Evolutionary conservation across 2,329 filamentous ascomycete genomes (phyloP).

Genomic region (Biscogniauxia mediterranea): DNA sequence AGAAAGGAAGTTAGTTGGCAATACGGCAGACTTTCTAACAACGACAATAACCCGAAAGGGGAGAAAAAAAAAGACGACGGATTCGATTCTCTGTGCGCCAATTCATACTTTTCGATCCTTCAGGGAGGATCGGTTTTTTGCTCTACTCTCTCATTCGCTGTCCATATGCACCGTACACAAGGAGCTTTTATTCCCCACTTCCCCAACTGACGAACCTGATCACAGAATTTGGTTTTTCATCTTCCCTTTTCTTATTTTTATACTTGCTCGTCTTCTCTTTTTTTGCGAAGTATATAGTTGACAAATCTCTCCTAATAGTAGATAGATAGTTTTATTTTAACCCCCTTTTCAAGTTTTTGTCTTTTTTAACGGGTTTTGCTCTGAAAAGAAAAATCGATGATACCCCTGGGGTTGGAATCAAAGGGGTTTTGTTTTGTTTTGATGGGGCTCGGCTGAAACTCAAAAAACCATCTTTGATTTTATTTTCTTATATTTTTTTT

Average conservation of each 20-base stretch:
- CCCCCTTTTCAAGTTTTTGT: neutral
- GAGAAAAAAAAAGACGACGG: neutral
- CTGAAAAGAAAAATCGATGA: neutral
- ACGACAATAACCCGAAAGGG: neutral
- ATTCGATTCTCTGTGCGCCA: neutral
- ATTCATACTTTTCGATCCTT: neutral
- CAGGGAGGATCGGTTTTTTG: neutral
- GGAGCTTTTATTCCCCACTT: no score
- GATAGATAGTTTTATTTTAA: neutral
- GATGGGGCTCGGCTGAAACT: neutral
- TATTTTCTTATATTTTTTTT: neutral
- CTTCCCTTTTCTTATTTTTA: neutral
- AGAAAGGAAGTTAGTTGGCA: neutral
- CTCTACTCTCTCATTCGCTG: neutral
- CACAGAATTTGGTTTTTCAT: neutral
- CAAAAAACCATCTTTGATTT: neutral
- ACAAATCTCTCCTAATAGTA: neutral
- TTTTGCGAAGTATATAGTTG: neutral
- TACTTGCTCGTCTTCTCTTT: neutral
- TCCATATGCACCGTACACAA: neutral
- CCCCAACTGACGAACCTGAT: no score
- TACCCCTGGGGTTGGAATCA: neutral
- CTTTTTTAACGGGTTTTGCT: neutral
- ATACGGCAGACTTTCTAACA: neutral
- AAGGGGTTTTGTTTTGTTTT: neutral